These are phyloP conservation scores for Penicillium herquei DNA, from an alignment of 495 filamentous ascomycete species.

Conservation along the genomic window DNA sequence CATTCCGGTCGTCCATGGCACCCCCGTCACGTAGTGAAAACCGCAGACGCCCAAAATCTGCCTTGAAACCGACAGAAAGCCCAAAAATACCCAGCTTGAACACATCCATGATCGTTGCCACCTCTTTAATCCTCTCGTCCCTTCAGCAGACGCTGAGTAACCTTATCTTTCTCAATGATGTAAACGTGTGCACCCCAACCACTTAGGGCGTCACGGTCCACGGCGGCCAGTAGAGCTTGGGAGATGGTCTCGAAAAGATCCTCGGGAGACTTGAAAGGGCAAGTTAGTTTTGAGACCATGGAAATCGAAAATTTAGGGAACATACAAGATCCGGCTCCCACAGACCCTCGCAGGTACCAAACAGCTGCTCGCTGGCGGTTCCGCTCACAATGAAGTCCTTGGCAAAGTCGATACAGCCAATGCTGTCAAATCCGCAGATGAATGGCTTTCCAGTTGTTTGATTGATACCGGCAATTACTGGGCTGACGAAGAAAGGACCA, in stretches of 20 bases:
- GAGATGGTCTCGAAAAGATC: constrained; percentile 98
- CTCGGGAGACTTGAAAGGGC: constrained; percentile 65
- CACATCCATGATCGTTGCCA: constrained; percentile 4
- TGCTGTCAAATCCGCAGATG: constrained; percentile 98
- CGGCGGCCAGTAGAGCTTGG: constrained; percentile 91
- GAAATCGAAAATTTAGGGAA: constrained; percentile 8
- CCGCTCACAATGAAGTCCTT: constrained; percentile 99
- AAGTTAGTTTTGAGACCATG: constrained; percentile 21
- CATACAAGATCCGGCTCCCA: constrained; percentile 96
- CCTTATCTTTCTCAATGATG: constrained; percentile 99
- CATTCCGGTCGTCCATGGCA: constrained; percentile 23
- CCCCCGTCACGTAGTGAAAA: constrained; percentile 30
- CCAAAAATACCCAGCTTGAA: constrained; percentile 22
- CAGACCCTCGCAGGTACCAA: constrained; percentile 96
- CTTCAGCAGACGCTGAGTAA: constrained; percentile 96
- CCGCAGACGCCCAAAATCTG: constrained; percentile 30
- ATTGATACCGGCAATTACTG: constrained; percentile 92
- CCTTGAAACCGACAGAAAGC: constrained; percentile 28
- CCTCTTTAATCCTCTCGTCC: constrained; percentile 66
- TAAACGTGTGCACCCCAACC: constrained; percentile 99
- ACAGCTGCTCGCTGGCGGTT: constrained; percentile 94
- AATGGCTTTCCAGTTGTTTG: constrained; percentile 90
- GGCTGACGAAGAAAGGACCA: constrained; percentile 92
- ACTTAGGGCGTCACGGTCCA: constrained; percentile 92
- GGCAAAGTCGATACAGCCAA: constrained; percentile 98